A percentile compares a stretch with the other conserved stretches of the same genome.
phyloP scores from a whole-genome alignment of 768 basidiomycete species.

The Tylopilus intermedius region DNA sequence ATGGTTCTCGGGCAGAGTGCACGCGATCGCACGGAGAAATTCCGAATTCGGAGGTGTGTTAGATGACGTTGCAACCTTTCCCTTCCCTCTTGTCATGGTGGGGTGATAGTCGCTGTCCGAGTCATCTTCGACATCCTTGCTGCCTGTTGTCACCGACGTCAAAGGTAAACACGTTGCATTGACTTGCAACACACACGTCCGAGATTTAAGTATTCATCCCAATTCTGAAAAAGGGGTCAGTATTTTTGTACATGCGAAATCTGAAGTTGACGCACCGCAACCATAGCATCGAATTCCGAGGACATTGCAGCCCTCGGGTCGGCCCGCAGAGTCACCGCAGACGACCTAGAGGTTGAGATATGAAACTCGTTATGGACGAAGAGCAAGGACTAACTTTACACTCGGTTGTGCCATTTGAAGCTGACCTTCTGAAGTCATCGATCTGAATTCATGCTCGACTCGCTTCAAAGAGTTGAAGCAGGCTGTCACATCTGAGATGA shows the following conservation, averaged over 20 bases:
- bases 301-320: constrained; percentile 47
- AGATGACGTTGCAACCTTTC: constrained; percentile 25
- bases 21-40: constrained; percentile 43
- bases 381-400: constrained; percentile 45
- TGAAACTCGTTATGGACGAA: background rate
- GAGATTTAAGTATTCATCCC: constrained; percentile 58
- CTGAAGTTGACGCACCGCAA: constrained; percentile 42
- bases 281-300: constrained; percentile 62
- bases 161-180: background rate
- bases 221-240: constrained; percentile 38
- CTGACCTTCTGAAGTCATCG: constrained; percentile 41
- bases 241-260: background rate
- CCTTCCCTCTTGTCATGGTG: constrained; percentile 22
- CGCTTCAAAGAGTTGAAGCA: constrained; percentile 78
- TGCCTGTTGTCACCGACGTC: constrained; percentile 3
- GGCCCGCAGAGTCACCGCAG: constrained; percentile 47
- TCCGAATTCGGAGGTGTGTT: constrained; percentile 34
- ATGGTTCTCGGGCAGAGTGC: constrained; percentile 70
- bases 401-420: constrained; percentile 70
- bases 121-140: constrained; percentile 25
- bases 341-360: constrained; percentile 34
- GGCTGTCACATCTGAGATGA: constrained; percentile 71
- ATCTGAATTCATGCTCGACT: constrained; percentile 62
- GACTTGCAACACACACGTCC: constrained; percentile 31
- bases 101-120: constrained; percentile 52